Evolutionary conservation across 257 asterid genomes (phyloP), one percentile per base, ranked within the genome.

Genomic region (Solanum chilense): DNA sequence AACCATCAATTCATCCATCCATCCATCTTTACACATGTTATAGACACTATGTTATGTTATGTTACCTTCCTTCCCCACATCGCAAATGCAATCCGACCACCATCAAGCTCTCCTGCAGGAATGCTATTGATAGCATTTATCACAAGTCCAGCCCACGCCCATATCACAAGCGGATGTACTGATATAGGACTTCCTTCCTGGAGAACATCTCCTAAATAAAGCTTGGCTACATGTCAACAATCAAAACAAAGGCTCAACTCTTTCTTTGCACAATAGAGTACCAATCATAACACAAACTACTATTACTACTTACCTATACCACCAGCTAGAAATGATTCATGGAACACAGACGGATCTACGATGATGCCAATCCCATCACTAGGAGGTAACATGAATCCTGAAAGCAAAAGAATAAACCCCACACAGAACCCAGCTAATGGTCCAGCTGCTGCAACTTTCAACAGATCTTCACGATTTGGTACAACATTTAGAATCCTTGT

Each of bases 61-160:
- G 64, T 56, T 93, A 97, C 99, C 99, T 97, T 95, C 91, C 99
- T 95, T 90, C 99, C 99, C 95, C 95, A 97, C 56, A 95, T 89
- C 60, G 99, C 93, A 64, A 97, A 97, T 86, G 99, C 91, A 88
- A 97, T 94, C 37, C 99, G 93, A 31, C 99, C 99, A 60, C 99
- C 99, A 83, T 97, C 99, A 16, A 94, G 94, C 90, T 95, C 99
- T 90, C 99, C 99, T 12, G 99, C 99, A 47, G 99, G 99, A 89
- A 97, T 94, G 92, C 98, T 94, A 88, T 97, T 97, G 87, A 97
- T 93, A 78, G 98, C 98, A 90, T 97, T 97, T 35, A 95, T 93
- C 77, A 97, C 94, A 88, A 97, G 98, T 64, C 99, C 99, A 74
- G 96, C 96, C 98, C 98, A 94, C 5, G 99, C 95, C 99, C 98